Evolutionary conservation across 371 early-diverging fungal species (phyloP).

Genomic region (Apophysomyces ossiformis): DNA sequence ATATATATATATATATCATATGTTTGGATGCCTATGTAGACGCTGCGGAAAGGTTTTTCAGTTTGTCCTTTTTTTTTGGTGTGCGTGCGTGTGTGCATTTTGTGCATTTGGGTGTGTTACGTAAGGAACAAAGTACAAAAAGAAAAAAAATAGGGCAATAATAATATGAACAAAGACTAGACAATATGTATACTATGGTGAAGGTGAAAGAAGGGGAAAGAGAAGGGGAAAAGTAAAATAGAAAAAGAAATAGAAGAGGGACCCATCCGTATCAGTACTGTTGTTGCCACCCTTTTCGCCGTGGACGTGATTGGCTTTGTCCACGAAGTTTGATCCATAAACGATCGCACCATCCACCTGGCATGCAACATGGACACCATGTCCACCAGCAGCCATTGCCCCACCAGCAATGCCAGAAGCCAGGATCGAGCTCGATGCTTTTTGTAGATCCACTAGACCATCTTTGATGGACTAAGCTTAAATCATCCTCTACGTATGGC

Average conservation of each 20-base stretch:
- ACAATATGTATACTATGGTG: background rate
- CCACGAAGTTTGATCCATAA: constrained; percentile 33
- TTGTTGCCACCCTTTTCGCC: constrained; percentile 10
- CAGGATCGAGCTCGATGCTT: constrained; percentile 49
- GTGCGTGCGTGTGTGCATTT: too few relatives aligned
- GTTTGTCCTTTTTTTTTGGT: background rate
- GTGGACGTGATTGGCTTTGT: background rate
- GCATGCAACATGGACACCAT: constrained; percentile 53
- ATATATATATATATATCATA: background rate
- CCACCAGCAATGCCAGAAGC: constrained; percentile 46
- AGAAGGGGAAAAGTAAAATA: too few relatives aligned
- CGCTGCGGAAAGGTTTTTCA: background rate
- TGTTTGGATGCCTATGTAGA: background rate
- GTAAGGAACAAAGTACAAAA: constrained; percentile 2
- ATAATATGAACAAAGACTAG: constrained; percentile 1
- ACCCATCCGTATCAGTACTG: background rate
- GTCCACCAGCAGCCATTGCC: constrained; percentile 52
- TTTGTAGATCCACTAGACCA: constrained; percentile 39
- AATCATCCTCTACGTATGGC: constrained; percentile 14
- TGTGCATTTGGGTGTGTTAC: too few relatives aligned
- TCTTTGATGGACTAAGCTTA: background rate
- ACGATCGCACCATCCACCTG: constrained; percentile 52
- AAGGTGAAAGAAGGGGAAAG: background rate
- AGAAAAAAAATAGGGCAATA: constrained; percentile 7
- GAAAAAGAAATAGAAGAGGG: background rate